Evolutionary conservation across 768 basidiomycete genomes (phyloP).

Genomic region (Kwoniella europaea): DNA sequence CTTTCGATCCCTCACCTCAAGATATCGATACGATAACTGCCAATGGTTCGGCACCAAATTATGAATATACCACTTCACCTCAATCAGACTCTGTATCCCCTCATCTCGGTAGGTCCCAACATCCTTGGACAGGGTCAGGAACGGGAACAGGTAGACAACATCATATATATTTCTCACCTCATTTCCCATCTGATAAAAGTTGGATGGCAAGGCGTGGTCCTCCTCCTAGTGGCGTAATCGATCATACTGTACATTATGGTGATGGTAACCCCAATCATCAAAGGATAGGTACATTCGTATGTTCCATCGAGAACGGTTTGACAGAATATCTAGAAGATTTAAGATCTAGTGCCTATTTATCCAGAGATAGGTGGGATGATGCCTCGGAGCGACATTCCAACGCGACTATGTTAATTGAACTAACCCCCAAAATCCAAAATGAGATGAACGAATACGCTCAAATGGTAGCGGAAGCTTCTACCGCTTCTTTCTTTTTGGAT

Average conservation of each 20-base stretch:
- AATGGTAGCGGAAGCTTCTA: neutral
- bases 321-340: neutral
- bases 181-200: neutral
- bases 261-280: neutral
- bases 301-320: neutral
- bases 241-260: neutral
- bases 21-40: no score
- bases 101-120: no score
- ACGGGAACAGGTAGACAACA: no score
- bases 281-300: neutral
- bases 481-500: neutral
- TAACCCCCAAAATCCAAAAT: neutral
- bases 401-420: neutral
- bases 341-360: neutral
- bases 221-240: neutral
- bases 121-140: no score
- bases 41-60: no score
- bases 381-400: neutral
- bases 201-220: neutral
- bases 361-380: no score
- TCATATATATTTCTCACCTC: neutral
- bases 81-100: no score
- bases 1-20: no score
- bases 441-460: neutral
- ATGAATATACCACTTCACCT: no score